phyloP scores from a whole-genome alignment of 208 protist genomes.

The Wallacemonas rigidus region DNA sequence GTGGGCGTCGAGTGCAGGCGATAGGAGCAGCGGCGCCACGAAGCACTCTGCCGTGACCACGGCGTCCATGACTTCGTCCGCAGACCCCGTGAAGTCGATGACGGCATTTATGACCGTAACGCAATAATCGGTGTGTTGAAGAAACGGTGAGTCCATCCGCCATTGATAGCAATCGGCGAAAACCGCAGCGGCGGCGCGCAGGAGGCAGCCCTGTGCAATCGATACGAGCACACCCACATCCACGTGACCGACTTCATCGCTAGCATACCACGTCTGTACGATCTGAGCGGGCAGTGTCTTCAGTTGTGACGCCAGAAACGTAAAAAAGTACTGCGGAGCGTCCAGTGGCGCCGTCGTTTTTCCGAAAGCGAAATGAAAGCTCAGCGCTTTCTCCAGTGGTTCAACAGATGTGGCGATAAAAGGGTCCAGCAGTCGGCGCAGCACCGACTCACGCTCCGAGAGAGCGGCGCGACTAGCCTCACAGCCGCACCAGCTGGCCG shows the following conservation, averaged over 20 bases:
- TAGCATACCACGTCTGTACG: not conserved
- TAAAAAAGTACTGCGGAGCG: slow-evolving; percentile 79
- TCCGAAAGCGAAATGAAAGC: slow-evolving; percentile 65
- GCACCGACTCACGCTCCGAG: slow-evolving; percentile 1
- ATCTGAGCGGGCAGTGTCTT: not conserved
- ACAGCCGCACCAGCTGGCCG: not conserved
- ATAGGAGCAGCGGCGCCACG: slow-evolving; percentile 24
- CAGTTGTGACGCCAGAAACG: slow-evolving; percentile 41
- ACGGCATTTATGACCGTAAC: slow-evolving; percentile 36
- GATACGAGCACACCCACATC: not conserved
- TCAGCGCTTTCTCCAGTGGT: slow-evolving; percentile 59
- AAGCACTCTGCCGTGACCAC: slow-evolving; percentile 21
- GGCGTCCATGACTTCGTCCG: slow-evolving; percentile 18
- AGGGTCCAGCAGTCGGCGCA: slow-evolving; percentile 31
- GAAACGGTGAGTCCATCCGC: slow-evolving; percentile 24
- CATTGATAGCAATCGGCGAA: slow-evolving; percentile 63
- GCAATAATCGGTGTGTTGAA: slow-evolving; percentile 19
- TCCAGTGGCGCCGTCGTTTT: slow-evolving; percentile 41
- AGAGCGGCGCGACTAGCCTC: not conserved
- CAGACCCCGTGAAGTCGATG: slow-evolving; percentile 34
- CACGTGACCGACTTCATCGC: not conserved
- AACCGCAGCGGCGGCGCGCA: slow-evolving; percentile 30
- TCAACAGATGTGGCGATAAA: slow-evolving; percentile 35
- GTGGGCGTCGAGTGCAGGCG: slow-evolving; percentile 32
- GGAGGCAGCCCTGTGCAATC: slow-evolving; percentile 20